phyloP scores from a whole-genome alignment of 345 rosid species.

The Populus pruinosa region DNA sequence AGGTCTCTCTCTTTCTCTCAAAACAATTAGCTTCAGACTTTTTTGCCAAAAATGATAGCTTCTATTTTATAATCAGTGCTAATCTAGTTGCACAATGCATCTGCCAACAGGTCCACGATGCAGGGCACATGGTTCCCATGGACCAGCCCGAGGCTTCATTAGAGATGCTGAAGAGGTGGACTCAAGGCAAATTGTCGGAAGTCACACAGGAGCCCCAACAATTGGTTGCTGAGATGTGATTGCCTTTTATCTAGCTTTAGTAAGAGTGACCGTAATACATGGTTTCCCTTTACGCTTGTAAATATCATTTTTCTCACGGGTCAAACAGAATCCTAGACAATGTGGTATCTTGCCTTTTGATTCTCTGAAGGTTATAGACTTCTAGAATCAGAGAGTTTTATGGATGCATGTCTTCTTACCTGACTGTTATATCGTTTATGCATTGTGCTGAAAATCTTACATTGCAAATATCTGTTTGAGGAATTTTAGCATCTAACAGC shows the following conservation, averaged over 20 bases:
- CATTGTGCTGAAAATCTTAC: too few species aligned
- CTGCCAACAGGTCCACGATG: conserved; percentile 63
- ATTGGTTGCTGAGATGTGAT: conserved; percentile 72
- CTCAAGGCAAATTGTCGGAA: conserved; percentile 42
- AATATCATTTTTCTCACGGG: background rate
- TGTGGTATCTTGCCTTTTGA: background rate
- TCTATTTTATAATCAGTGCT: background rate
- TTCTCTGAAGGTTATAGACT: background rate
- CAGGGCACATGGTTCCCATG: conserved; percentile 99
- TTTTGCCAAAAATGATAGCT: background rate
- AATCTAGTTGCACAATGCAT: conserved; percentile 12
- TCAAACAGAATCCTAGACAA: background rate
- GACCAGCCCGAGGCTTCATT: conserved; percentile 89
- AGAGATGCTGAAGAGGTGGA: conserved; percentile 89
- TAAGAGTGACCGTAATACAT: background rate
- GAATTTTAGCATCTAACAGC: background rate
- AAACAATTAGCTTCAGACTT: background rate
- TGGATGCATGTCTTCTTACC: background rate
- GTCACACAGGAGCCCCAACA: conserved; percentile 19
- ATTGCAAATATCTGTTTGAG: background rate
- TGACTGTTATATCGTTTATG: too few species aligned
- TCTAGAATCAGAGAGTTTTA: background rate
- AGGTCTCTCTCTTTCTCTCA: conserved; percentile 43
- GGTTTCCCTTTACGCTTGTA: conserved; percentile 12
- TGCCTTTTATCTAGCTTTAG: background rate